A percentile compares a stretch with the other conserved stretches of the same genome.
phyloP scores from a whole-genome alignment of 2,329 filamentous ascomycete genomes.

The Nectriaceae sp. region DNA sequence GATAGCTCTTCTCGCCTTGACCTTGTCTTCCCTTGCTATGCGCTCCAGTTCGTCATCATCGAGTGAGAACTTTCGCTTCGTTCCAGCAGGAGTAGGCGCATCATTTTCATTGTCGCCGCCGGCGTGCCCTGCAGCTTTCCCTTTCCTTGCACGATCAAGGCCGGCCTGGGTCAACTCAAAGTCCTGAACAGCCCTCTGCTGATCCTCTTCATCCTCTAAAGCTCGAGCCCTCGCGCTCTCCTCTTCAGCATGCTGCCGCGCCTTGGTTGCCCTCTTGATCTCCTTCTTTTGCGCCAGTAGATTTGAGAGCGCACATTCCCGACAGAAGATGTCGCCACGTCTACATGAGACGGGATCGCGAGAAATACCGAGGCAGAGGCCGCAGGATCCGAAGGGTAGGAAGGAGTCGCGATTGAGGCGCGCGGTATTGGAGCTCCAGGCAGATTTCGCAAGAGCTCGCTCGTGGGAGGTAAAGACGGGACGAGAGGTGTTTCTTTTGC shows the following conservation, averaged over 20 bases:
- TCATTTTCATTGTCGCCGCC: constrained; percentile 5
- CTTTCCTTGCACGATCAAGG: constrained; percentile 41
- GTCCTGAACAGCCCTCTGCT: constrained; percentile 70
- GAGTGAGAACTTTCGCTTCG: constrained; percentile 73
- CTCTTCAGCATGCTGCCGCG: constrained; percentile 59
- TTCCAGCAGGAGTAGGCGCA: constrained; percentile 21
- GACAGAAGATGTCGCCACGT: constrained; percentile 89
- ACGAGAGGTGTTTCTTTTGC: constrained; percentile 87
- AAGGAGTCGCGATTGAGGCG: constrained; percentile 89
- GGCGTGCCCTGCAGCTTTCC: constrained; percentile 27
- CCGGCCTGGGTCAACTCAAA: constrained; percentile 87
- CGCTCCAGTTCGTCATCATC: constrained; percentile 75
- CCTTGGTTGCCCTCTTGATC: constrained; percentile 77
- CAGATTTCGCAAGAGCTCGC: constrained; percentile 75
- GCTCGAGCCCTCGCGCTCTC: constrained; percentile 63
- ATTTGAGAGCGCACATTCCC: constrained; percentile 89
- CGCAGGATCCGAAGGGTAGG: constrained; percentile 86
- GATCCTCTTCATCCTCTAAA: constrained; percentile 68
- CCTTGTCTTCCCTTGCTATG: constrained; percentile 69
- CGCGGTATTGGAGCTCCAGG: constrained; percentile 82
- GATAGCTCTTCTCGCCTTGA: constrained; percentile 69
- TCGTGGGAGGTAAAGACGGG: constrained; percentile 95
- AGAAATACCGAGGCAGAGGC: constrained; percentile 80
- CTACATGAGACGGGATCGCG: constrained; percentile 81
- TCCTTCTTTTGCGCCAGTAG: constrained; percentile 91